These are phyloP conservation scores for Ceratobasidium theobromae DNA, from an alignment of 1,284 basidiomycete genomes.

Conservation along the genomic window DNA sequence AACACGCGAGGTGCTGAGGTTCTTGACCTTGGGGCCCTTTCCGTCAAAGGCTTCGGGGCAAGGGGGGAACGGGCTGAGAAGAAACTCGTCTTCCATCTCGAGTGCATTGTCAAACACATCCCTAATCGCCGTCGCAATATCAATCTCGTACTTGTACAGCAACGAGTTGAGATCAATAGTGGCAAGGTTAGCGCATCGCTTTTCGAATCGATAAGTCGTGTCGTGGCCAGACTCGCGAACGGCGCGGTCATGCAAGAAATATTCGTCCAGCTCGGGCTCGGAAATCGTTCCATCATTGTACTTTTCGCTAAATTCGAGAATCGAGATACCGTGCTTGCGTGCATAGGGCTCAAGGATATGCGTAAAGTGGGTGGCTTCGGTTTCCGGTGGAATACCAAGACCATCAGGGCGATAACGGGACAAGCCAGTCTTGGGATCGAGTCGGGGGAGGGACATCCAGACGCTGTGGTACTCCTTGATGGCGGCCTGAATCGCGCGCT, in stretches of 20 bases:
- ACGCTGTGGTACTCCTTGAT: slow-evolving; percentile 99
- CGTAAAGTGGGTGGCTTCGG: slow-evolving; percentile 96
- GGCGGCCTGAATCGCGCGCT: slow-evolving; percentile 91
- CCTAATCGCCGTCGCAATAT: slow-evolving; percentile 90
- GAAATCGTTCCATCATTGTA: slow-evolving; percentile 85
- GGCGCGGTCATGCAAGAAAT: slow-evolving; percentile 95
- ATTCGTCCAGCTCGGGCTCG: slow-evolving; percentile 92
- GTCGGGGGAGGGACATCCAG: slow-evolving; percentile 91
- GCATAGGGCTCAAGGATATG: slow-evolving; percentile 96
- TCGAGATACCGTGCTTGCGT: slow-evolving; percentile 88
- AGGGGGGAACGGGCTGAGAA: slow-evolving; percentile 87
- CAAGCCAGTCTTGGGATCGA: slow-evolving; percentile 90
- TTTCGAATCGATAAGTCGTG: slow-evolving; percentile 96
- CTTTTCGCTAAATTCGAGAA: slow-evolving; percentile 95
- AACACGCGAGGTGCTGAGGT: slow-evolving; percentile 62
- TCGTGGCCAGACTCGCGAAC: slow-evolving; percentile 96
- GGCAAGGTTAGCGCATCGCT: slow-evolving; percentile 86
- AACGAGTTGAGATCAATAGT: slow-evolving; percentile 93
- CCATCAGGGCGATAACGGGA: slow-evolving; percentile 93
- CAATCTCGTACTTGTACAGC: slow-evolving; percentile 87
- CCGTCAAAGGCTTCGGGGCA: slow-evolving; percentile 67
- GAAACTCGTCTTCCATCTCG: slow-evolving; percentile 89
- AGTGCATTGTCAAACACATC: slow-evolving; percentile 93
- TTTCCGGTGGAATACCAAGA: slow-evolving; percentile 96
- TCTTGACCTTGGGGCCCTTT: slow-evolving; percentile 47